Evolutionary conservation across 441 rosid genomes (phyloP), one percentile per base, ranked within the genome.

Genomic region (Populus hybrid): DNA sequence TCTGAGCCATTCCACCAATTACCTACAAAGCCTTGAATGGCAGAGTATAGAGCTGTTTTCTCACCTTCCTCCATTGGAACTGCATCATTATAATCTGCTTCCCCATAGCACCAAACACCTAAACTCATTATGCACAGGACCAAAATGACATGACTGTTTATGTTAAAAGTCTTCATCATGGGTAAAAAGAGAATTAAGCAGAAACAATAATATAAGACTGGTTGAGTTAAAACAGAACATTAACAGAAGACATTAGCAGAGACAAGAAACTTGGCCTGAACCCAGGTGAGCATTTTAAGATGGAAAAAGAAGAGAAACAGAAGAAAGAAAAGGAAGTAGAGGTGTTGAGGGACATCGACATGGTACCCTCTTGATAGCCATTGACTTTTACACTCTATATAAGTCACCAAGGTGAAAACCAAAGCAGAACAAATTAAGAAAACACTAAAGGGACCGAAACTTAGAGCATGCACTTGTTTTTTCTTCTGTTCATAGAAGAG

Each of bases 1-100:
- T 89, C 90, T 59, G 97, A 91, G 70, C 94, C 97, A 86, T 94
- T 91, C 99, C 97, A 95, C 85, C 91, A 88, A 42, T 87, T 81
- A 65, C 99, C 95, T 10, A 91, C 95, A 80, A 95, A 92, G 50
- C 99, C 99, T 84, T 90, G 91, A 70, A 95, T 85, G 10, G 93
- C 87, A 80, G 90, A 81, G 85, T 89, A 95, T 16, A 95, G 89
- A 54, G 95, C 89, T 65, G 79, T 87, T 86, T 86, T 78, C 85
- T 95, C 98, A 69, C 85, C 81, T 85, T 81, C 80, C 91, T 87
- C 91, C 99, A 94, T 94, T 32, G 93, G 93, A 87, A 92, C 86
- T 71, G 70, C 87, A 81, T 79, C 83, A 40, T 77, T 86, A 10
- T 35, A 36, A 78, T 76, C 89, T 83, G 73, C 83, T 83, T 84